phyloP scores from a whole-genome alignment of 2,329 filamentous ascomycete species.

The Dothideomycetidae sp. region DNA sequence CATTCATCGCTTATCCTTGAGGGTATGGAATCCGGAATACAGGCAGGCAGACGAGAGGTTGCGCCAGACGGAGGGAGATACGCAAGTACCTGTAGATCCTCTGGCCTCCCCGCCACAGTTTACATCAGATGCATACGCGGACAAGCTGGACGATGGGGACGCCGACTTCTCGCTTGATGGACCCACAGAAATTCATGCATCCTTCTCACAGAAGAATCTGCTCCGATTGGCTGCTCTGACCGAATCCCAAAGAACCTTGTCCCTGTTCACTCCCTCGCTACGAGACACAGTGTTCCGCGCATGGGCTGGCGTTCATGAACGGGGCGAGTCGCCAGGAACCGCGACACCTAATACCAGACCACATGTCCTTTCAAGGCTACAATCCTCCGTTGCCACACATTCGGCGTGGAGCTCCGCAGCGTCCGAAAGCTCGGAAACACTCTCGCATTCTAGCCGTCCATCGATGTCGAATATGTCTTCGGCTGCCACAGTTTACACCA shows the following conservation, averaged over 20 bases:
- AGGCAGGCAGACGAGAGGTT: conserved; percentile 46
- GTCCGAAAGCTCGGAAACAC: conserved; percentile 54
- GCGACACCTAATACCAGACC: conserved; percentile 29
- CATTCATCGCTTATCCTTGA: conserved; percentile 79
- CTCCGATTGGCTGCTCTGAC: conserved; percentile 67
- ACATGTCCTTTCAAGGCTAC: conserved; percentile 32
- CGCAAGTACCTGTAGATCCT: conserved; percentile 19
- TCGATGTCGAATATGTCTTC: conserved; percentile 50
- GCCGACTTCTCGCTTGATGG: conserved; percentile 67
- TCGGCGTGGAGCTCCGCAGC: conserved; percentile 19
- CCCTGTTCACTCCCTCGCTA: conserved; percentile 83
- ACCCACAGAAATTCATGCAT: conserved; percentile 65
- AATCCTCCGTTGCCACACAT: conserved; percentile 46
- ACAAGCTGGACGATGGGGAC: conserved; percentile 49
- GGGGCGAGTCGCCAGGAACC: conserved; percentile 40
- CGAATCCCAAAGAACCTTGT: conserved; percentile 79
- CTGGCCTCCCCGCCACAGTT: conserved; percentile 37
- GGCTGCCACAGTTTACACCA: conserved; percentile 32
- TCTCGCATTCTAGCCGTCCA: conserved; percentile 52
- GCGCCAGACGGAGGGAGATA: conserved; percentile 30
- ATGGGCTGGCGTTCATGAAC: conserved; percentile 69
- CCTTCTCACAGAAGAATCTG: conserved; percentile 93
- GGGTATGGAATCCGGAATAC: conserved; percentile 82
- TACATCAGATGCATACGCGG: conserved; percentile 63
- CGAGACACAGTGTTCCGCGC: conserved; percentile 81